Evolutionary conservation across 2,329 filamentous ascomycete species (phyloP).

Genomic region (Diaporthe sp.): DNA sequence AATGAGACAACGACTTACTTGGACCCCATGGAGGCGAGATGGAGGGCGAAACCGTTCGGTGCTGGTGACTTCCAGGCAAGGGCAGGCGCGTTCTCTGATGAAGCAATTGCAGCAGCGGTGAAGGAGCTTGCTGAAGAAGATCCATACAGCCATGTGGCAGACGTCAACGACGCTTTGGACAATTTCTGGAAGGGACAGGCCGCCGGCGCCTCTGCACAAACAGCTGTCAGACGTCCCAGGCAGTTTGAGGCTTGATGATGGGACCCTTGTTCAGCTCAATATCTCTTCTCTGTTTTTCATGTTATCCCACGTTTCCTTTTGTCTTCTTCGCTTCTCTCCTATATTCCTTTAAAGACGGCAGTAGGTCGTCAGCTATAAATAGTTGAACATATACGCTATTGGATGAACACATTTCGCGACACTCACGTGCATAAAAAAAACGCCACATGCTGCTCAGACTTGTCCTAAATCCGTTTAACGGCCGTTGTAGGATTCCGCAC

Average conservation of each 20-base stretch:
- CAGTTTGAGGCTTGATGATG: not conserved
- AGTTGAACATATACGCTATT: no score
- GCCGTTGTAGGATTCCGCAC: not conserved
- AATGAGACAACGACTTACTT: constrained; percentile 51
- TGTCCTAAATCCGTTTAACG: not conserved
- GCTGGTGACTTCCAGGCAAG: constrained; percentile 45
- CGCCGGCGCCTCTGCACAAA: not conserved
- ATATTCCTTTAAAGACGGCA: not conserved
- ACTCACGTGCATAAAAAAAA: not conserved
- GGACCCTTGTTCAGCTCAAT: not conserved
- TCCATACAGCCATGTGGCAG: constrained; percentile 49
- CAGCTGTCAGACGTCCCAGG: not conserved
- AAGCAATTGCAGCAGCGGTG: constrained; percentile 45
- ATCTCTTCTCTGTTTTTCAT: not conserved
- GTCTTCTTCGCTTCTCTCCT: not conserved
- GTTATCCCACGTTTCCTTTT: not conserved
- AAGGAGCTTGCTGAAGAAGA: constrained; percentile 46
- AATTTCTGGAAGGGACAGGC: constrained; percentile 44
- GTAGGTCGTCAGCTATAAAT: not conserved
- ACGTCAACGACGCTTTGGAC: constrained; percentile 47
- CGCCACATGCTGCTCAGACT: not conserved
- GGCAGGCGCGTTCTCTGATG: constrained; percentile 45
- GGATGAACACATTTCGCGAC: not conserved
- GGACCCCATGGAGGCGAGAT: constrained; percentile 55
- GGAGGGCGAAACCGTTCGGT: constrained; percentile 49